Percentiles rank a stretch among this genome's conserved stretches.
Evolutionary conservation across 2,329 filamentous ascomycete genomes (phyloP).

Genomic region (Ophiostoma angusticollis): DNA sequence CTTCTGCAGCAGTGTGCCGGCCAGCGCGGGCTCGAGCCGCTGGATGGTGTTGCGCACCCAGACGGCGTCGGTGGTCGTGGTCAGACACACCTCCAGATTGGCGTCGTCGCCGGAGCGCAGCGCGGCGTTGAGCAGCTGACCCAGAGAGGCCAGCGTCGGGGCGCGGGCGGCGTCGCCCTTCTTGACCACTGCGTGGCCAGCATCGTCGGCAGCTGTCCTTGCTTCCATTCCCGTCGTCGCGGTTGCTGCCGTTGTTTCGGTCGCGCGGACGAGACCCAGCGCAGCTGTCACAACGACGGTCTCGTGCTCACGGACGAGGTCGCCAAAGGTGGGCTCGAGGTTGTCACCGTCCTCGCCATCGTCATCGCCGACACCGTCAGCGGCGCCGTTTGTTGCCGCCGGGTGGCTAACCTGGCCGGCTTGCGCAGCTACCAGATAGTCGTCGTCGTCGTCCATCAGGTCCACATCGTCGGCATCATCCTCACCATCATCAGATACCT

Average conservation of each 20-base stretch:
- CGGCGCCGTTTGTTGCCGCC: not conserved
- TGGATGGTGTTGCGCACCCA: slow-evolving; percentile 84
- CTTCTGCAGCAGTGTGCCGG: slow-evolving; percentile 65
- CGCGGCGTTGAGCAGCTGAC: slow-evolving; percentile 85
- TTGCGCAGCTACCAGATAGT: not conserved
- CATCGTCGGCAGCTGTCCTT: not conserved
- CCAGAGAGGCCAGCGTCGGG: slow-evolving; percentile 44
- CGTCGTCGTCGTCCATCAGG: slow-evolving; percentile 16
- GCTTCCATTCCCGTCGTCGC: not conserved
- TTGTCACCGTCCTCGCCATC: slow-evolving; percentile 23
- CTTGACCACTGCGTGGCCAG: slow-evolving; percentile 13
- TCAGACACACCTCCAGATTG: slow-evolving; percentile 84
- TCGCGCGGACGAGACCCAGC: slow-evolving; percentile 26
- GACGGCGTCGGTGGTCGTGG: slow-evolving; percentile 57
- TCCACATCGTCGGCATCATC: not conserved
- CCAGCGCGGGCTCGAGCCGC: slow-evolving; percentile 73
- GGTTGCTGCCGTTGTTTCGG: not conserved
- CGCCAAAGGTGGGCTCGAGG: slow-evolving; percentile 55
- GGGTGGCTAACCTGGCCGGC: not conserved
- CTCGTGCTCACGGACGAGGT: slow-evolving; percentile 62
- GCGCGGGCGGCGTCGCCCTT: slow-evolving; percentile 14
- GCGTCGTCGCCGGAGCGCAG: slow-evolving; percentile 82
- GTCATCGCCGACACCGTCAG: not conserved
- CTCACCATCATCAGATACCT: slow-evolving; percentile 9
- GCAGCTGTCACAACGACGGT: slow-evolving; percentile 63